Evolutionary conservation across 2,329 filamentous ascomycete species (phyloP).

Genomic region (Trichocomaceae sp.): DNA sequence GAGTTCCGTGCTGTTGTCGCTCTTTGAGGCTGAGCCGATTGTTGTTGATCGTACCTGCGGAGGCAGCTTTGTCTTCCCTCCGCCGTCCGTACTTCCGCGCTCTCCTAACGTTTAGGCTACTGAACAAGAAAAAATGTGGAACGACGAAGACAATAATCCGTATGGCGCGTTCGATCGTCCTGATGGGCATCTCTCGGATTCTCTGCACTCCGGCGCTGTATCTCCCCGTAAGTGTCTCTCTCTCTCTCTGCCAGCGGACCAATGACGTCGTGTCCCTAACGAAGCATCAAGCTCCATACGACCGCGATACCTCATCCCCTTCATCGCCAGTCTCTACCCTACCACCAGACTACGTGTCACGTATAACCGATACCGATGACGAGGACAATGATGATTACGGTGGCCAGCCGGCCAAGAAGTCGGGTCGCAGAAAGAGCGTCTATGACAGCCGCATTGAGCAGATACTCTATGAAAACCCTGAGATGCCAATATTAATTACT

Average conservation of each 20-base stretch:
- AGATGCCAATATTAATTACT: slow-evolving; percentile 82
- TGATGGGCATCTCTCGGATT: slow-evolving; percentile 67
- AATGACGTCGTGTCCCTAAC: slow-evolving; percentile 2
- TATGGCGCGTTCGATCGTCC: slow-evolving; percentile 90
- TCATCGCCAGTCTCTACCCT: slow-evolving; percentile 67
- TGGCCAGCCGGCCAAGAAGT: slow-evolving; percentile 42
- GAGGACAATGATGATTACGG: slow-evolving; percentile 51
- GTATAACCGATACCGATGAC: slow-evolving; percentile 50
- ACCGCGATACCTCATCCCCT: slow-evolving; percentile 56
- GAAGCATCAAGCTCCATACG: slow-evolving; percentile 43
- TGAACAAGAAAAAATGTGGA: slow-evolving; percentile 74
- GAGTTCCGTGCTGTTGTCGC: not conserved
- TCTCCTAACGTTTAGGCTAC: not conserved
- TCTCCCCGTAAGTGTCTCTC: slow-evolving; percentile 47
- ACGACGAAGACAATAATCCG: slow-evolving; percentile 98
- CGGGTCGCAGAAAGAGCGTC: slow-evolving; percentile 65
- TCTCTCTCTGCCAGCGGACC: not conserved
- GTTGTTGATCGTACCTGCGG: not conserved
- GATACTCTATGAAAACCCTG: slow-evolving; percentile 90
- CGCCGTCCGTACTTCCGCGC: not conserved
- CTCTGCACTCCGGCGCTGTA: slow-evolving; percentile 51
- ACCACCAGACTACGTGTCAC: slow-evolving; percentile 51
- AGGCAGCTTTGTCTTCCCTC: not conserved
- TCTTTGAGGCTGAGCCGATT: too few relatives aligned
- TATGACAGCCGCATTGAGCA: slow-evolving; percentile 97